phyloP scores from a whole-genome alignment of 1,284 basidiomycete genomes.

The Ganoderma lucidum region DNA sequence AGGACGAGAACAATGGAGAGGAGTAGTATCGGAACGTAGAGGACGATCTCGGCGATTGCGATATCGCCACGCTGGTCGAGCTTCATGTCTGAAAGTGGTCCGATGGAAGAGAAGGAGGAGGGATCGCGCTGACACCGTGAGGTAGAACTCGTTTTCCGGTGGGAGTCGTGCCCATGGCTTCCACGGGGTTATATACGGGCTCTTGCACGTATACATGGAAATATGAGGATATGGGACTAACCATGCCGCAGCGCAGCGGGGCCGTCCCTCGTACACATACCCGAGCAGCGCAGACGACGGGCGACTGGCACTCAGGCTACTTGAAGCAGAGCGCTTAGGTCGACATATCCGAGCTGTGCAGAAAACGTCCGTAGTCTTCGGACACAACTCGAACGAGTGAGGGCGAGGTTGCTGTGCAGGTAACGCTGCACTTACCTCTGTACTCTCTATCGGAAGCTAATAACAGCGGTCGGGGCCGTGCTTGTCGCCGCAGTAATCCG shows the following conservation, averaged over 20 bases:
- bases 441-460: neutral
- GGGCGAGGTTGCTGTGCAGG: neutral
- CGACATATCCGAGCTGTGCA: neutral
- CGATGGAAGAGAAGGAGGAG: neutral
- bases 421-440: neutral
- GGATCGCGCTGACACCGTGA: neutral
- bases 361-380: neutral
- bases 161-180: neutral
- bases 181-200: neutral
- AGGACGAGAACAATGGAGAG: slow-evolving; percentile 19
- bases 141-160: neutral
- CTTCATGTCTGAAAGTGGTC: slow-evolving; percentile 2
- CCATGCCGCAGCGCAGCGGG: neutral
- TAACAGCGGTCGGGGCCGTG: neutral
- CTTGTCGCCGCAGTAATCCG: neutral
- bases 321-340: neutral
- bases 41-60: slow-evolving; percentile 25
- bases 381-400: neutral
- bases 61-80: slow-evolving; percentile 30
- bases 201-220: neutral
- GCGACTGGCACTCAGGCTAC: neutral
- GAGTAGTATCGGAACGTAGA: slow-evolving; percentile 28
- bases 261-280: neutral
- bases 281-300: neutral
- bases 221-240: neutral